Percentiles rank a stretch among this genome's conserved stretches.
phyloP scores from a whole-genome alignment of 257 asterid species.

The Cynanchum wilfordii region DNA sequence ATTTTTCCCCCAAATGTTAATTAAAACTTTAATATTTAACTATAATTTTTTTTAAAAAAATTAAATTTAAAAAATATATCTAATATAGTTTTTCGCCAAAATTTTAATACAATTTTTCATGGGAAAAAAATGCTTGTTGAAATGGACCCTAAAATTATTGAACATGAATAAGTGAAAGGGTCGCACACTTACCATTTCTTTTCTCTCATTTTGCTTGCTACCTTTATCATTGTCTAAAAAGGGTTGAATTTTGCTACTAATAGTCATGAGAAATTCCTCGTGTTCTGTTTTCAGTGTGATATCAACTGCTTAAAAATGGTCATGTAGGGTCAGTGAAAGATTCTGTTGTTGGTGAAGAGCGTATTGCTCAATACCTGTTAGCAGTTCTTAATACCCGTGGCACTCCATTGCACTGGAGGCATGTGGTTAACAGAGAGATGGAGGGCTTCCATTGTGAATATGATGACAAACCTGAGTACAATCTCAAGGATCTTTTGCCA shows the following conservation, averaged over 20 bases:
- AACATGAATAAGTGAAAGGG: not conserved
- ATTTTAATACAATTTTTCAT: no score
- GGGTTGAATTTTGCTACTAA: not conserved
- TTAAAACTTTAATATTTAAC: no score
- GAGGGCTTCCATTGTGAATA: slow-evolving; percentile 27
- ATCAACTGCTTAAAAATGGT: slow-evolving; percentile 3
- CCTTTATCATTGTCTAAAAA: not conserved
- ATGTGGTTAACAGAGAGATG: slow-evolving; percentile 25
- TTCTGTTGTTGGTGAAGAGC: slow-evolving; percentile 92
- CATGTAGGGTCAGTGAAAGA: slow-evolving; percentile 87
- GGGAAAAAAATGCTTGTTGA: no score
- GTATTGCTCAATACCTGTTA: slow-evolving; percentile 70
- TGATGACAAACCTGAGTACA: slow-evolving; percentile 45
- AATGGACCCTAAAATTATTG: not conserved
- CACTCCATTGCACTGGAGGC: slow-evolving; percentile 89
- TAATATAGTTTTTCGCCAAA: no score
- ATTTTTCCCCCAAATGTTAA: no score
- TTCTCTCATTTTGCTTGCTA: not conserved
- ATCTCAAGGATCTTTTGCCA: slow-evolving; percentile 55
- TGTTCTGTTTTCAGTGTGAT: not conserved
- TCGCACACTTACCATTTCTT: not conserved
- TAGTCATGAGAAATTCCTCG: not conserved
- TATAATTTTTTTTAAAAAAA: no score
- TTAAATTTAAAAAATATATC: no score
- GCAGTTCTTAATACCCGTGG: slow-evolving; percentile 79